Base-by-base conservation (phyloP, 179 eudicot genomes). In the Silene noctiflora region DNA sequence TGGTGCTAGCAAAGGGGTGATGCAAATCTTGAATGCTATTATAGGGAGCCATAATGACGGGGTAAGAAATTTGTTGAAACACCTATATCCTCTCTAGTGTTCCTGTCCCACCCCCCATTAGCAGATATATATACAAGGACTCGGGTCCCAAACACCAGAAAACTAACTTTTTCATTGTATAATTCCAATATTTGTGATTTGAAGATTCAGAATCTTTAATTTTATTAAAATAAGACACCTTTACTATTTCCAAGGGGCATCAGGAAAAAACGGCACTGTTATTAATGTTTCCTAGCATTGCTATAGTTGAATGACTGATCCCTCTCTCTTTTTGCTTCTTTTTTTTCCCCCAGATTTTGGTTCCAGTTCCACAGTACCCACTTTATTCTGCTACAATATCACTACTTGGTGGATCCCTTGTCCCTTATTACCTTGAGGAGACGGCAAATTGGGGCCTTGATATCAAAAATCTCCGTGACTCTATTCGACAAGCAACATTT, bases 1-100 rank as follows among this genome's bases (percentile, higher is more conserved):
- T 85, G 99, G 98, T 84, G 99, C 99, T 73, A 93, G 98, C 86
- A 93, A 95, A 86, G 99, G 99, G 85, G 96, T 95, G 42, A 91
- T 91, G 97, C 99, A 95, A 86, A 93, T 91, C 51, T 83, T 95
- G 81, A 84, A 88, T 51, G 81, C 91, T 39, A 82, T 93, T 59
- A 90, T 95, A 75, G 85, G 98, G 60, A 87, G 90, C 78, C 80
- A 74, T 71, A 67, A 77, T 74, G 99, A 95, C 74, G 99, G 98
- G 89, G 99, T 95, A 87, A 58, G 66, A 69, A 72, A 65, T 77
- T 56, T 72, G 79, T 39, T 22, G 14, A 6, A 67, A 68, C 76
- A 21, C 42, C 39, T 65, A 72, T 1, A 33, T 63, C 21, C 69
- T 22, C 74, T 72, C 53, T 69, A 5, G 12, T 42, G 14, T 29